A percentile compares a stretch with the other conserved stretches of the same genome.
Evolutionary conservation across 2,329 filamentous ascomycete genomes (phyloP).

Genomic region (Talaromyces atroroseus): DNA sequence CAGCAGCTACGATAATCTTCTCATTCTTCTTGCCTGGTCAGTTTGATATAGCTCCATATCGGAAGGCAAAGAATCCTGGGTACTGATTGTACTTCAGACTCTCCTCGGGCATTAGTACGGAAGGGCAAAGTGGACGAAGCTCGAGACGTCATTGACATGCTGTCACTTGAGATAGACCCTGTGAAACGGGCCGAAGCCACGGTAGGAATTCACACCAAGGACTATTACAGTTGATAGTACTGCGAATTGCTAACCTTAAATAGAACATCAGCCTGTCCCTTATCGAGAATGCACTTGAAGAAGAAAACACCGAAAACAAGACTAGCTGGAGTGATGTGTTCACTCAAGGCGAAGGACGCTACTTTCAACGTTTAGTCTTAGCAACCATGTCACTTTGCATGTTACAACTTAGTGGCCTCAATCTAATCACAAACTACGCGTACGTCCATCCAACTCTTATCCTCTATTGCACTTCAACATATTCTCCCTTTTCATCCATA

Average conservation of each 20-base stretch:
- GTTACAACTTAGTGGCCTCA: conserved; percentile 11
- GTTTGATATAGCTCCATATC: too few relatives aligned
- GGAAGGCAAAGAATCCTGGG: too few relatives aligned
- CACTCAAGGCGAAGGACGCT: conserved; percentile 2
- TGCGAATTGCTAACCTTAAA: neutral
- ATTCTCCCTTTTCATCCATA: neutral
- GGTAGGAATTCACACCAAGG: neutral
- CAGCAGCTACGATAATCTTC: conserved; percentile 16
- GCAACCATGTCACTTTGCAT: conserved; percentile 1
- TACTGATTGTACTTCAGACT: neutral
- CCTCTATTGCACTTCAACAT: neutral
- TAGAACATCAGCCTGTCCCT: neutral
- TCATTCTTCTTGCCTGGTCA: neutral
- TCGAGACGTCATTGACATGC: neutral
- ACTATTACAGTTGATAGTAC: too few relatives aligned
- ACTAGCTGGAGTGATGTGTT: neutral
- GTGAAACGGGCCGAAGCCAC: neutral
- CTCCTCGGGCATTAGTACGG: neutral
- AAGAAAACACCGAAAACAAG: neutral
- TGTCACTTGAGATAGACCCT: neutral
- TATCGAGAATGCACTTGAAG: neutral
- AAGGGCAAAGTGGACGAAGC: neutral
- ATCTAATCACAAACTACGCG: conserved; percentile 14
- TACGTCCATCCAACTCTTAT: neutral
- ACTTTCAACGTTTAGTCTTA: neutral